These are phyloP conservation scores for Flaveria robusta DNA, from an alignment of 129 eudicot genomes.

Conservation along the genomic window DNA sequence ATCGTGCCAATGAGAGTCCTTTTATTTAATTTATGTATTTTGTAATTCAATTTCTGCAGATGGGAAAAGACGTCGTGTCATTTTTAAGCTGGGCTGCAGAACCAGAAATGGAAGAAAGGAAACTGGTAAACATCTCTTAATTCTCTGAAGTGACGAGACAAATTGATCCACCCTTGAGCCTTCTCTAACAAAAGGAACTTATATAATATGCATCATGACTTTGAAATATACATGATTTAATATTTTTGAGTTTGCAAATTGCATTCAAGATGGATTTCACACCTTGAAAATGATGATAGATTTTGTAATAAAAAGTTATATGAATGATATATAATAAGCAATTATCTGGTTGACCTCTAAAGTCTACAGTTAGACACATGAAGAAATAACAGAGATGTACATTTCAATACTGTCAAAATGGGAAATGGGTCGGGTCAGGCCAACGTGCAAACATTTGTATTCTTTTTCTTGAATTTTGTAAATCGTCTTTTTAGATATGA, in stretches of 20 bases:
- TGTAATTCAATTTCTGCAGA: constrained; percentile 45
- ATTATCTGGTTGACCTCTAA: background rate
- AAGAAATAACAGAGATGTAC: no score
- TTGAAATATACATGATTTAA: background rate
- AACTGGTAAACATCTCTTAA: constrained; percentile 49
- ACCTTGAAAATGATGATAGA: background rate
- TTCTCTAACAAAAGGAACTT: background rate
- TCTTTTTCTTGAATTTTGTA: background rate
- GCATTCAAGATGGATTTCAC: background rate
- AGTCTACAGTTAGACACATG: no score
- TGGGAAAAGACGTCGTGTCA: constrained; percentile 84
- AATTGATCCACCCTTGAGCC: background rate
- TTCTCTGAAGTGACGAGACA: background rate
- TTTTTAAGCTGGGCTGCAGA: constrained; percentile 95
- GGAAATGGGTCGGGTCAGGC: no score
- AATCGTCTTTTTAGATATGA: background rate
- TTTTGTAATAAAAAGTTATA: background rate
- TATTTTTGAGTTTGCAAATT: background rate
- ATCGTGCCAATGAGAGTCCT: background rate
- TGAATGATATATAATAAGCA: background rate
- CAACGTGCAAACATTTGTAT: background rate
- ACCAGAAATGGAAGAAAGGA: constrained; percentile 98
- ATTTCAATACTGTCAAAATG: no score
- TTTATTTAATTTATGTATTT: background rate
- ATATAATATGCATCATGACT: background rate